Evolutionary conservation across 2,329 filamentous ascomycete species (phyloP).

Genomic region (Penicillium sp.): DNA sequence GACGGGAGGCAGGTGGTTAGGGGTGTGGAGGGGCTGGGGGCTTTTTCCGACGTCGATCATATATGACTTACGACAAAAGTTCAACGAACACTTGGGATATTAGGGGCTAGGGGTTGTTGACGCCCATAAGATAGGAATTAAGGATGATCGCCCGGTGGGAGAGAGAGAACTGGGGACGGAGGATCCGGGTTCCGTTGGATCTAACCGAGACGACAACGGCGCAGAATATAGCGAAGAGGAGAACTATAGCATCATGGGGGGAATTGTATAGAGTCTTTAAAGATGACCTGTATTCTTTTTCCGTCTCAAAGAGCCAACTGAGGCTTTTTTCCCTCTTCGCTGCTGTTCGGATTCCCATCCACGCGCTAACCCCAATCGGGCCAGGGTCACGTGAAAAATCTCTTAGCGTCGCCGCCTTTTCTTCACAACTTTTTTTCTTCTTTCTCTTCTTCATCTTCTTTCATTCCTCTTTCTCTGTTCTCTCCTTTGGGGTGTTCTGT

Average conservation of each 20-base stretch:
- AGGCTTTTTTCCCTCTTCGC: not conserved
- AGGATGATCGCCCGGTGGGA: conserved; percentile 26
- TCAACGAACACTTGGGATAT: not conserved
- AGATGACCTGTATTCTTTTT: conserved; percentile 5
- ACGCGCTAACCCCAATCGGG: conserved; percentile 20
- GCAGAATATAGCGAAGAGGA: conserved; percentile 2
- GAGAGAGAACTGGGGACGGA: conserved; percentile 29
- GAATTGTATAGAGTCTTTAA: conserved; percentile 5
- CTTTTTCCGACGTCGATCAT: conserved; percentile 5
- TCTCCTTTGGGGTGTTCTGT: not conserved
- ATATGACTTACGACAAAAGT: not conserved
- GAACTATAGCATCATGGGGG: not conserved
- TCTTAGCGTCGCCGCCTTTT: conserved; percentile 22
- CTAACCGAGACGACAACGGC: conserved; percentile 22
- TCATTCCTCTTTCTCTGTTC: not conserved
- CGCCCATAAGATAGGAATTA: conserved; percentile 24
- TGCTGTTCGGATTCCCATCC: conserved; percentile 9
- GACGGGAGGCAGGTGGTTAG: conserved; percentile 25
- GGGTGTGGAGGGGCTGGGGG: conserved; percentile 37
- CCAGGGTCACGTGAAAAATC: conserved; percentile 20
- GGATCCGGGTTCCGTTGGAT: conserved; percentile 28
- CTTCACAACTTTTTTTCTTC: conserved; percentile 13
- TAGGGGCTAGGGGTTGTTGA: conserved; percentile 14
- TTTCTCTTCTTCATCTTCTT: conserved; percentile 19
- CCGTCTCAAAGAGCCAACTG: not conserved